Base-by-base conservation (phyloP, 768 basidiomycete species). In the Phaeolepiota aurea region DNA sequence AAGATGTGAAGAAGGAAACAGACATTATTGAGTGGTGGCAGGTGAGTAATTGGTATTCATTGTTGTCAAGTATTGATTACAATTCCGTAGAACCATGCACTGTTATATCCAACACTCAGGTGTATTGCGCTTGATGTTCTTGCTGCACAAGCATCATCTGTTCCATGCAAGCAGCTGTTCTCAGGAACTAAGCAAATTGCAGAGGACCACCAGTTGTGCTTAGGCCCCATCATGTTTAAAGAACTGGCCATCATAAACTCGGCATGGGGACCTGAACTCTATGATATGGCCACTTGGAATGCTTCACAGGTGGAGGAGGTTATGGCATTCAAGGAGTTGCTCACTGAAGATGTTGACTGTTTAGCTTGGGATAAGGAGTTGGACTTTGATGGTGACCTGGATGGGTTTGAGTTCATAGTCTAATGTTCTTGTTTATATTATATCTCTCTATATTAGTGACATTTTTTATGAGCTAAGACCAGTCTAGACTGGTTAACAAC, bases 11-110 rank as follows among this genome's bases (percentile, higher is more conserved):
- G 31, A 44, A 44, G 37, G 42, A 44, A 4, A 39, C 37, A 16
- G 42, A 44, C 21, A 28, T 44, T 22, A 37, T 44, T 16, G 37
- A 44, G 37, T 44, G 42, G 42, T 44, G 42, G 42, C 42, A 44
- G 42, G 37, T 44, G 31, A 13, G 38, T 30, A 13, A 36, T 38
- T 28, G n/a, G 7, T 28, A 28, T 28, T 28, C 25, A 28, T 28
- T 28, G 7, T n/a, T 28, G n/a, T 7, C 25, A 7, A 28, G 7
- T 28, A 28, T 28, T n/a, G n/a, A n/a, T n/a, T n/a, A n/a, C n/a
- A n/a, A n/a, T n/a, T 28, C n/a, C n/a, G 25, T 28, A 28, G 25
- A n/a, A 28, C n/a, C 25, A 28, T 28, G 25, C 25, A 7, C 25
- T 7, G n/a, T 28, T 28, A 28, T 28, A 7, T n/a, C 25, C 25